Percentiles rank a stretch among this genome's conserved stretches.
Evolutionary conservation across 2,329 filamentous ascomycete genomes (phyloP).

Genomic region (Cladophialophora immunda): DNA sequence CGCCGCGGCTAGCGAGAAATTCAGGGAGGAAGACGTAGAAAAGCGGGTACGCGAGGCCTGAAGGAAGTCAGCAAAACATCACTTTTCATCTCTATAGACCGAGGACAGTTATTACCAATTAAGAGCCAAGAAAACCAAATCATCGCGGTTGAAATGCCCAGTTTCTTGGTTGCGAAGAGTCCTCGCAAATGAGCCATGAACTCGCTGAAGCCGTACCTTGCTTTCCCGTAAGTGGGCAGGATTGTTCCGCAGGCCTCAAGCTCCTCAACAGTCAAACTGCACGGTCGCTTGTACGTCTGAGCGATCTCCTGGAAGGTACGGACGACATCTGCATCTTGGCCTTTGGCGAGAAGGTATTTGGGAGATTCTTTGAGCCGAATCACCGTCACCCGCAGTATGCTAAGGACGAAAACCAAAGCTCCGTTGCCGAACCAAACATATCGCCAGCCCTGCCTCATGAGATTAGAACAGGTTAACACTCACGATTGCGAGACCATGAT

Average conservation of each 20-base stretch:
- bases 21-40: conserved; percentile 75
- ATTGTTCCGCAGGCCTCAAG: conserved; percentile 56
- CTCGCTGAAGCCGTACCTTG: conserved; percentile 30
- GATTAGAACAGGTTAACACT: no score
- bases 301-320: conserved; percentile 68
- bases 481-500: no score
- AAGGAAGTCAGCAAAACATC: no score
- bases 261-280: conserved; percentile 59
- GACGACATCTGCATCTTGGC: conserved; percentile 76
- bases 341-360: conserved; percentile 79
- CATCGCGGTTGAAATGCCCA: conserved; percentile 61
- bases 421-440: conserved; percentile 76
- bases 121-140: conserved; percentile 79
- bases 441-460: conserved; percentile 69
- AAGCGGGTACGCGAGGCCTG: conserved; percentile 68
- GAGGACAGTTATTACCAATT: no score
- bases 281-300: conserved; percentile 61
- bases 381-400: conserved; percentile 69
- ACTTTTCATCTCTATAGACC: no score
- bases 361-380: conserved; percentile 79
- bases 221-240: conserved; percentile 47
- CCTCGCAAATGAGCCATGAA: conserved; percentile 65
- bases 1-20: conserved; percentile 64
- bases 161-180: conserved; percentile 71
- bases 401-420: conserved; percentile 74